phyloP scores from a whole-genome alignment of 177 flowering plant genomes.

The Viscum album region DNA sequence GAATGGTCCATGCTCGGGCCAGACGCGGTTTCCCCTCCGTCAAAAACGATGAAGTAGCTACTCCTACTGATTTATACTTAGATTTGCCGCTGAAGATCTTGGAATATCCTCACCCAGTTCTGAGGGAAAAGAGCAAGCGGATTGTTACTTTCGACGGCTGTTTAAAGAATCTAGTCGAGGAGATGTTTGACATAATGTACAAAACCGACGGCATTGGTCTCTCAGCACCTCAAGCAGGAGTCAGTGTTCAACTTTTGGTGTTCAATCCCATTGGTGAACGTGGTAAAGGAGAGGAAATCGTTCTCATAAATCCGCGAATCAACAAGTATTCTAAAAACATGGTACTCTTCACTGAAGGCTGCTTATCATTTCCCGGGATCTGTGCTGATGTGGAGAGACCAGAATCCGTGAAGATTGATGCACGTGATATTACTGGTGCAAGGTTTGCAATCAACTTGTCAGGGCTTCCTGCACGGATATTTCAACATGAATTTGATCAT shows the following conservation, averaged over 20 bases:
- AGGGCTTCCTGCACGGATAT: conserved; percentile 74
- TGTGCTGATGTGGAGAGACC: conserved; percentile 95
- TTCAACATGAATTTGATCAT: conserved; percentile 98
- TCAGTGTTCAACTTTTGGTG: conserved; percentile 88
- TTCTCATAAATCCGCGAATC: conserved; percentile 78
- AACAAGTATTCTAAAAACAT: conserved; percentile 47
- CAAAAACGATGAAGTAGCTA: conserved; percentile 39
- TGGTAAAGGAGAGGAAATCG: conserved; percentile 86
- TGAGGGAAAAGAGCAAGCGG: conserved; percentile 67
- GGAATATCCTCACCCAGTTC: conserved; percentile 73
- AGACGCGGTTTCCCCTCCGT: conserved; percentile 29
- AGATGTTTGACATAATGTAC: conserved; percentile 97
- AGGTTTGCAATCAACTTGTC: conserved; percentile 58
- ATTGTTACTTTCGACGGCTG: conserved; percentile 59
- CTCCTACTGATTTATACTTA: conserved; percentile 52
- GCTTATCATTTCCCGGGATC: conserved; percentile 87
- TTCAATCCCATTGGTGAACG: conserved; percentile 81
- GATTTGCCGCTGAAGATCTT: conserved; percentile 63
- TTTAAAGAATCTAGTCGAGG: conserved; percentile 62
- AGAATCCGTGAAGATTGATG: conserved; percentile 75
- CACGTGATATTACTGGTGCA: conserved; percentile 65
- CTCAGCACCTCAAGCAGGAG: conserved; percentile 92
- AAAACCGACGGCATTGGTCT: conserved; percentile 97
- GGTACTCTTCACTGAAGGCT: conserved; percentile 68
- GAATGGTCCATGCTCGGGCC: conserved; percentile 28